These are phyloP conservation scores for Diatrype stigma DNA, from an alignment of 2,329 filamentous ascomycete genomes.

Conservation along the genomic window DNA sequence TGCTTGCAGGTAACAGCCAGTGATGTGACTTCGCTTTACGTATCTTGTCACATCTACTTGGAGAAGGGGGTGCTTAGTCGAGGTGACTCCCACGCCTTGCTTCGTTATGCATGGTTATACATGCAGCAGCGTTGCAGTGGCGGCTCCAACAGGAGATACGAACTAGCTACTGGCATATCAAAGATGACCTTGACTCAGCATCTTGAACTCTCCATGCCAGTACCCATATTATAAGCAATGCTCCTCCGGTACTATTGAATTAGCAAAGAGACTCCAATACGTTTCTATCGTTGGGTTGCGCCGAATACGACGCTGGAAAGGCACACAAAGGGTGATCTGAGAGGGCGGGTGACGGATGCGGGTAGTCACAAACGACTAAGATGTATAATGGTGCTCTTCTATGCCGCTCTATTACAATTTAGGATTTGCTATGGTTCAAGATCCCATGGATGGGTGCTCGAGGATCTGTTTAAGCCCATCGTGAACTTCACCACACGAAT, in stretches of 20 bases:
- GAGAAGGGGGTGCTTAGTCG: background rate
- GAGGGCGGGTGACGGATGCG: background rate
- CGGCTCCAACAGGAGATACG: background rate
- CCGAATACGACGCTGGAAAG: background rate
- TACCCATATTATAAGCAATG: background rate
- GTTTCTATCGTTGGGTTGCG: background rate
- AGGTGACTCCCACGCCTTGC: background rate
- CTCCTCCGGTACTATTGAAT: background rate
- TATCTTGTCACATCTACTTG: constrained; percentile 1
- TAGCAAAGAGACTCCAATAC: background rate
- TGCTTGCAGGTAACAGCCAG: background rate
- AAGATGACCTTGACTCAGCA: background rate
- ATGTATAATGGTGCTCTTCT: background rate
- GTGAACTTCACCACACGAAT: too few species aligned
- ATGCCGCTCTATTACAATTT: background rate
- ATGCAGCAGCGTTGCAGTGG: background rate
- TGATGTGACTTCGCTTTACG: constrained; percentile 1
- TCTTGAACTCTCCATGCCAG: background rate
- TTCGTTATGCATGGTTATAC: background rate
- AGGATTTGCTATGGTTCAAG: background rate
- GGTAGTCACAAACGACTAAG: background rate
- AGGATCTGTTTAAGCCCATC: too few species aligned
- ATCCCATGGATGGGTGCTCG: too few species aligned
- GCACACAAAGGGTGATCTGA: background rate
- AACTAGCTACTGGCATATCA: background rate